Base-by-base conservation (phyloP, 305 asterid species). In the Fraxinus baroniana region DNA sequence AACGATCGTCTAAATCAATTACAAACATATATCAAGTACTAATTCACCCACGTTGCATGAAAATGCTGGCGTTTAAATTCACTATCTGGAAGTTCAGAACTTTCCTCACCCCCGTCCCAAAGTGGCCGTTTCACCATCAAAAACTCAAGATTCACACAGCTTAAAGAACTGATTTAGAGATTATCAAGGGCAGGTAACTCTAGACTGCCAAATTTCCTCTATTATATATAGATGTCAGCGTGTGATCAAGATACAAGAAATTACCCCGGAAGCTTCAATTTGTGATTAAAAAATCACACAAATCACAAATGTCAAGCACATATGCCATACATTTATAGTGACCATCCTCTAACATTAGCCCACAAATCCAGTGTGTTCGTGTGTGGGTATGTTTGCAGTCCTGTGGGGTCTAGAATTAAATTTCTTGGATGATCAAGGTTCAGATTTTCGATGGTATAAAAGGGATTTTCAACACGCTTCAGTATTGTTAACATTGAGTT, bases 81-180 rank as follows among this genome's bases (percentile, higher is more conserved):
- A 22, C 81, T 74, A 20, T 44, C 79, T 13, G 92, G 90, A 86
- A 81, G 78, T 78, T 84, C 88, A 84, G 91, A 90, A 30, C 89
- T 86, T 49, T 83, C 97, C 87, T 89, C 94, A 30, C 84, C 90
- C 32, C 87, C 92, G 80, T 87, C 91, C 78, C 85, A 80, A 18
- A 82, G 78, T 44, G 82, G 84, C 81, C 98, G 91, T 85, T 92
- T 94, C 83, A 88, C 92, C 98, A 94, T 92, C 90, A 92, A 87
- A 86, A 71, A 71, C 41, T 73, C 79, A 85, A 41, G 60, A 68
- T 78, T 73, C 39, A 73, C 73, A 79, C 60, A 78, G 74, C 79
- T 60, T 78, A 28, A 35, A 44, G 52, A 49, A 41, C 35, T 62
- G 80, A 81, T 64, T 66, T 33, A 78, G 22, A 76, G 36, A 52